Conservation (phyloP, 192 early-diverging fungal genomes). For the Spinellus fusiger region DNA sequence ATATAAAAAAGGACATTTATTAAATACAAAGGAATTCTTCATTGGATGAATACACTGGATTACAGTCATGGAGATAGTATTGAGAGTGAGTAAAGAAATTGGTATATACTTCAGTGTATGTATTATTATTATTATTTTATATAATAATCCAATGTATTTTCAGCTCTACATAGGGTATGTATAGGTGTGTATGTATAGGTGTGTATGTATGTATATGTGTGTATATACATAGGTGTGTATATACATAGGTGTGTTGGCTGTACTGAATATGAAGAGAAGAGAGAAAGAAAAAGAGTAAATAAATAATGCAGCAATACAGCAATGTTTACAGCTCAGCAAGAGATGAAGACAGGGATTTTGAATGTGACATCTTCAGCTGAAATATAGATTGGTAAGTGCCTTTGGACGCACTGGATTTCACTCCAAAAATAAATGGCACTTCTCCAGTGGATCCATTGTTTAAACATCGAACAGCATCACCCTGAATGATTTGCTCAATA, state of each 20-base stretch:
- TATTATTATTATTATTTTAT: too few species aligned
- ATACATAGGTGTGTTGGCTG: too few species aligned
- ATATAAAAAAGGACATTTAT: too few species aligned
- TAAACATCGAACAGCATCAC: constrained; percentile 51
- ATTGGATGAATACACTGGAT: too few species aligned
- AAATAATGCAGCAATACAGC: neutral
- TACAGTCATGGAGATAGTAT: too few species aligned
- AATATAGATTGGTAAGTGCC: constrained; percentile 19
- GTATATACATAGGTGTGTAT: neutral
- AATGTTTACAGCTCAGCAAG: neutral
- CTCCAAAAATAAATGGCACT: constrained; percentile 34
- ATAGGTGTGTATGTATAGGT: neutral
- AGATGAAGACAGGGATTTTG: neutral
- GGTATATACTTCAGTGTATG: too few species aligned
- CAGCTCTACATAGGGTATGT: neutral
- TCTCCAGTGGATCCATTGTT: constrained; percentile 36
- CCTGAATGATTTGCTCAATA: constrained; percentile 49
- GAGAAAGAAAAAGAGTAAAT: constrained; percentile 1
- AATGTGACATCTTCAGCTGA: constrained; percentile 15
- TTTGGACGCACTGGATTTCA: constrained; percentile 27
- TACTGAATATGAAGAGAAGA: neutral
- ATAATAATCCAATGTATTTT: too few species aligned
- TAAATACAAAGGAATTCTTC: too few species aligned
- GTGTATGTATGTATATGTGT: neutral
- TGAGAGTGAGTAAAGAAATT: too few species aligned